These are phyloP conservation scores for Candida hungchunana DNA, from an alignment of 805 yeast genomes.

Conservation along the genomic window DNA sequence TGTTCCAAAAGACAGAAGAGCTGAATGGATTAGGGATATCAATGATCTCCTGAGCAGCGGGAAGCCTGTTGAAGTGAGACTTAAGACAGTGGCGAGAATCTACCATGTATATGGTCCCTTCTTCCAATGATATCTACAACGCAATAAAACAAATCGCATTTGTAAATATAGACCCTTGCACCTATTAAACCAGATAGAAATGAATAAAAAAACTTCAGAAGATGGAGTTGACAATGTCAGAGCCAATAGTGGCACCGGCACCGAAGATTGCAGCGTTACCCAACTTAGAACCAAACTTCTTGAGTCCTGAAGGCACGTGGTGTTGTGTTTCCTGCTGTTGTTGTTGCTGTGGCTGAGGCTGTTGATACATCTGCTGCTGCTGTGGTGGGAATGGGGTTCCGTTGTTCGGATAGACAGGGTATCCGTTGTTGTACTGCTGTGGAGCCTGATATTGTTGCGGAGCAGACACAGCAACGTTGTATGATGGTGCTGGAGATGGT, in stretches of 20 bases:
- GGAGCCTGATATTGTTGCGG: conserved; percentile 22
- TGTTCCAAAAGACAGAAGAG: conserved; percentile 45
- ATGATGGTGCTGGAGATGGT: conserved; percentile 13
- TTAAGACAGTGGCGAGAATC: conserved; percentile 49
- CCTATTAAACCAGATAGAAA: too few species aligned
- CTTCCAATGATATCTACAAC: conserved; percentile 13
- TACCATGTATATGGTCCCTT: conserved; percentile 54
- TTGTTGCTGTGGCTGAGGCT: conserved; percentile 20
- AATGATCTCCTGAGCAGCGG: conserved; percentile 49
- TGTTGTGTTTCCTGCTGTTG: conserved; percentile 31
- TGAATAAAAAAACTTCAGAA: conserved; percentile 33
- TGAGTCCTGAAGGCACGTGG: conserved; percentile 35
- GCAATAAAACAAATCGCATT: too few species aligned
- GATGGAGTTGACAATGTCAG: conserved; percentile 71
- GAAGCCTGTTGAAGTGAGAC: conserved; percentile 35
- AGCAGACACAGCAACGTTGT: conserved; percentile 13
- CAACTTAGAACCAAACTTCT: conserved; percentile 71
- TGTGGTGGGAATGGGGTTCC: conserved; percentile 30
- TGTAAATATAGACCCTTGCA: not conserved
- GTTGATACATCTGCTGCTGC: conserved; percentile 15
- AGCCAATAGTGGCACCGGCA: conserved; percentile 93
- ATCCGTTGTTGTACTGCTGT: conserved; percentile 41
- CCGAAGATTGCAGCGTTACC: conserved; percentile 95
- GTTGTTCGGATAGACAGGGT: conserved; percentile 19
- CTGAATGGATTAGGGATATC: conserved; percentile 61